Conservation (phyloP, 108 stramenopile genomes). For the Craspedostauros australis region DNA sequence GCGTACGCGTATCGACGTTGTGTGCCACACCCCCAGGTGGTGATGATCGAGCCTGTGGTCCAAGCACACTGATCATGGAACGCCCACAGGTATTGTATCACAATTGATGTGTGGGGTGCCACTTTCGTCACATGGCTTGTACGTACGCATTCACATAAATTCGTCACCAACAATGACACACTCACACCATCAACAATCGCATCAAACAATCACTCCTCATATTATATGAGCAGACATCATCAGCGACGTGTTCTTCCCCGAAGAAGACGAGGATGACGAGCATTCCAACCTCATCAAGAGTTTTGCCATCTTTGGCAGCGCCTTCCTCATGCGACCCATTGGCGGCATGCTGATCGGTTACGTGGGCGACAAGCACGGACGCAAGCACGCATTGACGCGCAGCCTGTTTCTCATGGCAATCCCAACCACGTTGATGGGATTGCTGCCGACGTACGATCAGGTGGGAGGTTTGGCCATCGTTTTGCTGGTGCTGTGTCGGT, state of each 20-base stretch:
- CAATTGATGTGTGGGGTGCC: too few relatives aligned
- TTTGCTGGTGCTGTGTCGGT: constrained; percentile 40
- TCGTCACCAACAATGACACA: too few relatives aligned
- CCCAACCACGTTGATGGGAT: constrained; percentile 63
- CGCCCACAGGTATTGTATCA: too few relatives aligned
- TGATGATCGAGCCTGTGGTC: too few relatives aligned
- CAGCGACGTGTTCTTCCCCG: constrained; percentile 59
- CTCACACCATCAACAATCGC: too few relatives aligned
- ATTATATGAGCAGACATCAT: constrained; percentile 58
- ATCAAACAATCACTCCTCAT: too few relatives aligned
- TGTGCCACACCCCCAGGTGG: too few relatives aligned
- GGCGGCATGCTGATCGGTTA: constrained; percentile 62
- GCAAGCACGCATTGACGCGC: constrained; percentile 48
- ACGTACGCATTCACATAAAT: too few relatives aligned
- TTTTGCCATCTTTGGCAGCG: constrained; percentile 49
- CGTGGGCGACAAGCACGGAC: constrained; percentile 58
- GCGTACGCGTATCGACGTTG: too few relatives aligned
- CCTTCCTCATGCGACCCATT: constrained; percentile 61
- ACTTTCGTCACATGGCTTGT: too few relatives aligned
- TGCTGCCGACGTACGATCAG: constrained; percentile 53
- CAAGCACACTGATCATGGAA: too few relatives aligned
- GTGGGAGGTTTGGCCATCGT: constrained; percentile 36
- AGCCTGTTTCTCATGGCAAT: constrained; percentile 60
- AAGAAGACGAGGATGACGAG: constrained; percentile 17
- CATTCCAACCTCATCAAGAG: constrained; percentile 16